Percentiles rank a stretch among this genome's conserved stretches.
These are phyloP conservation scores for Penicillium diatomitis DNA, from an alignment of 495 filamentous ascomycete species.

Conservation along the genomic window DNA sequence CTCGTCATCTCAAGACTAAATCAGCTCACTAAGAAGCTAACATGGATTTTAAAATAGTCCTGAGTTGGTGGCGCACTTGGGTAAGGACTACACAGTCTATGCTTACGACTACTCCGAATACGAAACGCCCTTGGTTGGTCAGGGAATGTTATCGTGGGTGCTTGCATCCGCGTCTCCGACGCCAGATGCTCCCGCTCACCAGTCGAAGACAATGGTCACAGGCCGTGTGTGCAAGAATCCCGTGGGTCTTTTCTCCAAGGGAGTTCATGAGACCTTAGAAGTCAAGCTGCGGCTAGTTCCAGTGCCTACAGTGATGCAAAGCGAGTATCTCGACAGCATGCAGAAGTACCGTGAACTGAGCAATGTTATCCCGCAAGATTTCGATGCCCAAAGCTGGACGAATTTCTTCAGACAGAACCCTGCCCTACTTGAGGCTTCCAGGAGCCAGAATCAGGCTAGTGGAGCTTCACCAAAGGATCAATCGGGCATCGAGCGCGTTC, in stretches of 20 bases:
- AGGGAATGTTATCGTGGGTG: constrained; percentile 89
- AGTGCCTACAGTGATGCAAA: constrained; percentile 65
- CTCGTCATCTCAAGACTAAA: not conserved
- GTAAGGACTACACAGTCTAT: constrained; percentile 92
- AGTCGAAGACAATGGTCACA: constrained; percentile 71
- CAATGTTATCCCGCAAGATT: constrained; percentile 50
- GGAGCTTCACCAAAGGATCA: constrained; percentile 40
- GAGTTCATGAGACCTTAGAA: constrained; percentile 81
- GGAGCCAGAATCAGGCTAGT: constrained; percentile 23
- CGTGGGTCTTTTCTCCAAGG: constrained; percentile 72
- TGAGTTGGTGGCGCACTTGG: constrained; percentile 73
- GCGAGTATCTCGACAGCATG: constrained; percentile 56
- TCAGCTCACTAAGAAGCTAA: constrained; percentile 7
- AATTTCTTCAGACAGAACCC: constrained; percentile 55
- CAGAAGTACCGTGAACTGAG: constrained; percentile 51
- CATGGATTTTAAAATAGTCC: constrained; percentile 47
- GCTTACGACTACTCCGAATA: constrained; percentile 95
- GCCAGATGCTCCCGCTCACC: constrained; percentile 44
- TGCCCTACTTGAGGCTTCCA: constrained; percentile 25
- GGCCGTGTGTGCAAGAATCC: constrained; percentile 82
- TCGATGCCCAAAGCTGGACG: constrained; percentile 63
- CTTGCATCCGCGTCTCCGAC: constrained; percentile 53
- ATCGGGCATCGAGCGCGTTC: constrained; percentile 44
- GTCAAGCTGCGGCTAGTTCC: constrained; percentile 85
- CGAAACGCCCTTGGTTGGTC: constrained; percentile 85